Evolutionary conservation across 306 rosid species (phyloP).

Genomic region (Begonia peltatifolia): DNA sequence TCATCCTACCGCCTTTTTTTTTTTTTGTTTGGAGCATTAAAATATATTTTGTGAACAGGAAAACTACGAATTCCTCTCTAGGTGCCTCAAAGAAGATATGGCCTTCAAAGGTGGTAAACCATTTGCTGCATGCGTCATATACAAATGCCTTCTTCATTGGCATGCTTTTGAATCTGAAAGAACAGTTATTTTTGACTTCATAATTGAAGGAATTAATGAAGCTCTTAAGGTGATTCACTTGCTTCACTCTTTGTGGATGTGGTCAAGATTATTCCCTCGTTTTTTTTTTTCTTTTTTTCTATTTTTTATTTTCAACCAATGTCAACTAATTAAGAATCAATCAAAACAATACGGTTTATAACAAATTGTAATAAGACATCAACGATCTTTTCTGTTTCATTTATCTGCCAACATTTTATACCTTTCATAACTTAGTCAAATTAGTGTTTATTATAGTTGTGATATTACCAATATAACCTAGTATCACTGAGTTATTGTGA

Average conservation of each 20-base stretch:
- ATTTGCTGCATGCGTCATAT: constrained; percentile 70
- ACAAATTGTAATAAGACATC: too few relatives aligned
- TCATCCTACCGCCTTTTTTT: neutral
- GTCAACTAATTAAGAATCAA: too few relatives aligned
- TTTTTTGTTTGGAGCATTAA: neutral
- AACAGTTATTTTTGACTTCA: constrained; percentile 79
- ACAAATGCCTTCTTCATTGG: constrained; percentile 94
- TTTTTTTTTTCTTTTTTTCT: constrained; percentile 1
- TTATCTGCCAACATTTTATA: too few relatives aligned
- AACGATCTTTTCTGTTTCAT: too few relatives aligned
- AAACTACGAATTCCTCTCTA: constrained; percentile 73
- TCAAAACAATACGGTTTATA: too few relatives aligned
- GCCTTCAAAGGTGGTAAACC: constrained; percentile 86
- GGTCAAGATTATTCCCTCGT: neutral
- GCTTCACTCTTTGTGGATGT: neutral
- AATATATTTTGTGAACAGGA: constrained; percentile 40
- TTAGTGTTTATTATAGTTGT: too few relatives aligned
- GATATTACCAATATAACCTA: too few relatives aligned
- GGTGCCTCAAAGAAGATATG: constrained; percentile 71
- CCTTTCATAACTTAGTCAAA: too few relatives aligned
- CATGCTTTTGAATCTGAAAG: constrained; percentile 95
- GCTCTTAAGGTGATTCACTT: constrained; percentile 52
- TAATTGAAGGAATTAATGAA: constrained; percentile 81
- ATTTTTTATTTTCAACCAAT: neutral
- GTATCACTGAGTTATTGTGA: too few relatives aligned